A percentile compares a stretch with the other conserved stretches of the same genome.
Conservation (phyloP, 495 filamentous ascomycete species). For the Penicillium coffeae region DNA sequence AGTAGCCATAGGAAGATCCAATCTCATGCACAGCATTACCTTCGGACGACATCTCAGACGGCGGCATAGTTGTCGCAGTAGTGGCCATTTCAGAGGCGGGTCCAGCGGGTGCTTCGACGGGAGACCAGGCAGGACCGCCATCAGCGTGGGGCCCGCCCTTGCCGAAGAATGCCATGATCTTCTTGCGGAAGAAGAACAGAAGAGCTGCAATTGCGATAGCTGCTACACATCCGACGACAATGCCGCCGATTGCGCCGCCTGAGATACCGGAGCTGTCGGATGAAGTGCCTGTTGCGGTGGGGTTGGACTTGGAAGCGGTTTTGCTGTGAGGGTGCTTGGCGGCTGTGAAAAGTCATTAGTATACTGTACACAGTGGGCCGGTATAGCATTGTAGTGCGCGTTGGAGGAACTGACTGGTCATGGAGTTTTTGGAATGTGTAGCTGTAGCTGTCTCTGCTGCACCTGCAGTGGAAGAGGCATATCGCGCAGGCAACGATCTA, state of each 20-base stretch:
- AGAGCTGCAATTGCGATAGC: neutral
- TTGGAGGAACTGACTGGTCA: conserved; percentile 1
- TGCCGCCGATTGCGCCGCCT: conserved; percentile 10
- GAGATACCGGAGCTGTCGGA: conserved; percentile 1
- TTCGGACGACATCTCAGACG: conserved; percentile 6
- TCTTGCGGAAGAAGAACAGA: conserved; percentile 8
- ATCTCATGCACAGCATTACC: conserved; percentile 7
- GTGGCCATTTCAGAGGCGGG: conserved; percentile 2
- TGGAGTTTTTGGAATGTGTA: neutral
- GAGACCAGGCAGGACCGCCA: conserved; percentile 4
- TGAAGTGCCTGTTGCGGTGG: neutral
- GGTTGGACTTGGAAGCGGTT: neutral
- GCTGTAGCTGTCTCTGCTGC: neutral
- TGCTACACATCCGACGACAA: conserved; percentile 8
- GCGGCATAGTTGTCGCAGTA: neutral
- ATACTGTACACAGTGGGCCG: neutral
- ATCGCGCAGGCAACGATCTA: conserved; percentile 9
- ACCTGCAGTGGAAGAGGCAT: conserved; percentile 1
- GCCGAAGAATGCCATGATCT: conserved; percentile 1
- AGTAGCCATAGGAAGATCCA: neutral
- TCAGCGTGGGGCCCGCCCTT: neutral
- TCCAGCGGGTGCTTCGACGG: conserved; percentile 1
- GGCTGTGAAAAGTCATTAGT: neutral
- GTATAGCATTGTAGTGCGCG: neutral
- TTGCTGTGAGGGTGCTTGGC: neutral